Base-by-base conservation (phyloP, 306 rosid genomes). In the Quercus wislizeni region DNA sequence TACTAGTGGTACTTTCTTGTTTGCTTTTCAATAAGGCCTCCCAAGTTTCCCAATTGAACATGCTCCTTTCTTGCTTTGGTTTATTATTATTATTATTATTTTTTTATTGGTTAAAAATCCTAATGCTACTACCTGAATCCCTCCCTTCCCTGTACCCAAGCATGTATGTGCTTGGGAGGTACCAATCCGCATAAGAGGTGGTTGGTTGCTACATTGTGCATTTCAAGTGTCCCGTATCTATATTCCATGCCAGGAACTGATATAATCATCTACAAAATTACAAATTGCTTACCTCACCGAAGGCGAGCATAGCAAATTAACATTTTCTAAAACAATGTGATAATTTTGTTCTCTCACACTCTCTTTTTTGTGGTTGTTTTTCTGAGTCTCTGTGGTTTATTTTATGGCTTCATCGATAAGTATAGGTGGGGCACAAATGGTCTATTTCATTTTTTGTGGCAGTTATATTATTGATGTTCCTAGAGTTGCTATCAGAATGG, bases 401-500 rank as follows among this genome's bases (percentile, higher is more conserved):
- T 62, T 63, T 5, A 2, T 27, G 6, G 8, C 17, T 61, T 12
- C 4, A 9, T 1, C 20, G 15, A 18, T 9, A 21, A 59, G 65
- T 21, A 21, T 59, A 59, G 65, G 15, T 59, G 27, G 65, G 25
- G 43, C 69, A 63, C 69, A 63, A 15, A 3, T 2, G n/a, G 6
- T 28, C 20, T 27, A 38, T 63, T 63, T 19, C 65, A 21, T 21
- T 14, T 63, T 30, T 14, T 28, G 20, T 14, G 69, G n/a, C 38
- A 28, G 10, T 21, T 59, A 14, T 43, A 43, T 43, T 43, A 28
- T 21, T 72, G 67, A 74, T 64, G 21, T 74, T 74, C 51, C 46
- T 35, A 52, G 79, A 67, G 71, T 67, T 33, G 15, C 14, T 67
- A 51, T 69, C 62, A 14, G 67, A 54, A 25, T 56, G 59, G 76